phyloP scores from a whole-genome alignment of 805 yeast genomes.

The Barnettozyma pratensis region DNA sequence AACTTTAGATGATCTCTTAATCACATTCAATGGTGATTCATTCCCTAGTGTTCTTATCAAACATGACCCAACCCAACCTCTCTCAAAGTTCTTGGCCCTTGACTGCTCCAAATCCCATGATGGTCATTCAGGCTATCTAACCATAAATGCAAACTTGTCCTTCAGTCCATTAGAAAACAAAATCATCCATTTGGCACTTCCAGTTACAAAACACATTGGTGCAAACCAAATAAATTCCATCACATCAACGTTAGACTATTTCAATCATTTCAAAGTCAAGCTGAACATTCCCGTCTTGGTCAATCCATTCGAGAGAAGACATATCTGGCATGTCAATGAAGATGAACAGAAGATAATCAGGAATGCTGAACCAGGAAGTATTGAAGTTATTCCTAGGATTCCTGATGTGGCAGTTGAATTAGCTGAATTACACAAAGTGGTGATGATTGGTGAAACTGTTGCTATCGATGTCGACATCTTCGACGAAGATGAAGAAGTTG shows the following conservation, averaged over 20 bases:
- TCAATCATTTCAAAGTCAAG: conserved; percentile 17
- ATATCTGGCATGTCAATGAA: conserved; percentile 12
- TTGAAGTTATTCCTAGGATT: conserved; percentile 33
- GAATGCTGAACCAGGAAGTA: conserved; percentile 15
- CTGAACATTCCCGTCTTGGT: conserved; percentile 14
- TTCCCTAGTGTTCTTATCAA: conserved; percentile 14
- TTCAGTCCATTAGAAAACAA: conserved; percentile 13
- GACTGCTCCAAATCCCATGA: conserved; percentile 2
- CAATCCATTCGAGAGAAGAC: conserved; percentile 11
- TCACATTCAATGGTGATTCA: conserved; percentile 13
- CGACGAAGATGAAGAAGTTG: conserved; percentile 29
- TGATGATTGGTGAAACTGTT: conserved; percentile 29
- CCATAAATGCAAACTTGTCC: conserved; percentile 10
- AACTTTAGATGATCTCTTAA: conserved; percentile 7
- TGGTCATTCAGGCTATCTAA: conserved; percentile 5
- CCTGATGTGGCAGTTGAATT: conserved; percentile 30
- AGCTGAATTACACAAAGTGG: conserved; percentile 20
- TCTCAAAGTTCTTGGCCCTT: neutral
- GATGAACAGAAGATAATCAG: conserved; percentile 11
- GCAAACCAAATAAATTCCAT: conserved; percentile 11
- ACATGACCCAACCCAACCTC: conserved; percentile 3
- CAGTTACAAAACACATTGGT: conserved; percentile 19
- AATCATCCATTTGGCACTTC: conserved; percentile 15
- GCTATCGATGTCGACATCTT: conserved; percentile 21
- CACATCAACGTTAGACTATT: conserved; percentile 9